Percentiles rank a stretch among this genome's conserved stretches.
phyloP scores from a whole-genome alignment of 2,329 filamentous ascomycete genomes.

The Thyridium curvatum region DNA sequence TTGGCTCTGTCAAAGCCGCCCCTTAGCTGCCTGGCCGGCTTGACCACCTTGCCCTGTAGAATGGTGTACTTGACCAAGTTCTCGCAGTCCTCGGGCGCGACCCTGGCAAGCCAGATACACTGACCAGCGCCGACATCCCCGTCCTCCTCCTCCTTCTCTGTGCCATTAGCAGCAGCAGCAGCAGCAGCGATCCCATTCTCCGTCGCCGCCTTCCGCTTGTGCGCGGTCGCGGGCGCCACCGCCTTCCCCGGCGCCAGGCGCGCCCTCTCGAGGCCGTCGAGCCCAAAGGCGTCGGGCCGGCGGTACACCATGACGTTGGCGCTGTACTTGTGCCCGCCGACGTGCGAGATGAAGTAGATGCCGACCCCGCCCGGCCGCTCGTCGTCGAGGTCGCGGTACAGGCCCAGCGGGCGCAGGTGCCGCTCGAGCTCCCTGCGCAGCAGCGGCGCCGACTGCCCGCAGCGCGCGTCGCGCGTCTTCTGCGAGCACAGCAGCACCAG shows the following conservation, averaged over 20 bases:
- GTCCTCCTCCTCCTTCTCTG: constrained; percentile 25
- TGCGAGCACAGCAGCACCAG: constrained; percentile 93
- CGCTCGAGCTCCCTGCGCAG: constrained; percentile 85
- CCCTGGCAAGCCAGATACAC: constrained; percentile 87
- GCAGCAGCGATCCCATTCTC: constrained; percentile 17
- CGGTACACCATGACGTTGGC: constrained; percentile 94
- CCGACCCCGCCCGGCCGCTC: constrained; percentile 86
- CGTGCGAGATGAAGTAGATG: constrained; percentile 94
- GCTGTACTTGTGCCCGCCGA: constrained; percentile 93
- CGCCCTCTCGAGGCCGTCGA: constrained; percentile 36
- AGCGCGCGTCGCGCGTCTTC: constrained; percentile 87
- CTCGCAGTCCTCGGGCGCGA: constrained; percentile 85
- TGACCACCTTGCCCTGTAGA: constrained; percentile 88
- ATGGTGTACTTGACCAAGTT: constrained; percentile 86
- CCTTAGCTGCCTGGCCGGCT: constrained; percentile 76
- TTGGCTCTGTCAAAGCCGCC: constrained; percentile 83
- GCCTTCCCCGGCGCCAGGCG: constrained; percentile 28
- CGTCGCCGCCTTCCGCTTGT: constrained; percentile 19
- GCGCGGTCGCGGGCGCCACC: constrained; percentile 22
- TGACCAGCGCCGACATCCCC: constrained; percentile 64
- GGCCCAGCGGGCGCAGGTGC: constrained; percentile 74
- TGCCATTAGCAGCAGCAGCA: constrained; percentile 20
- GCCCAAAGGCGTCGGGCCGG: constrained; percentile 49
- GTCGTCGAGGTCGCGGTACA: constrained; percentile 84
- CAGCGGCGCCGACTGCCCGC: constrained; percentile 87